Evolutionary conservation across 139 green algal species (phyloP), one percentile per base, ranked within the genome.

Genomic region (Picochlorum sp.): DNA sequence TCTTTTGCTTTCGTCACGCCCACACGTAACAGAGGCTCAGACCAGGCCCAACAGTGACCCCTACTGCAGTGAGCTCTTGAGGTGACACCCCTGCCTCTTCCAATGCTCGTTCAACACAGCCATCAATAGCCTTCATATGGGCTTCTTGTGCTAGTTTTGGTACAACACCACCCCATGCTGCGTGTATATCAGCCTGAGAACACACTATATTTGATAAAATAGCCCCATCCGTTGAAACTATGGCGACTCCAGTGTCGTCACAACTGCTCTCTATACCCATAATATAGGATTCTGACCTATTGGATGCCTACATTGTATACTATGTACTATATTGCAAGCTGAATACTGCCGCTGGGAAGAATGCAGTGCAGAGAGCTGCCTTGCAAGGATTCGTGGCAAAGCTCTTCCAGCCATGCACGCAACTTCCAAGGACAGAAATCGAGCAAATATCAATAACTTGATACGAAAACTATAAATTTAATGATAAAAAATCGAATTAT

Each of bases 211-310:
- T 78, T 1, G 86, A 85, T 15, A 98, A 71, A 6, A 97, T 71
- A 5, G 44, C 30, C 0, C 92, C 92, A 20, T 80, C 66, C 9
- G 66, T 72, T 2, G 67, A 83, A 14, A 98, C 86, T 1, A 98
- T 78, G 20, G 91, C 92, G 10, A 86, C 88, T 5, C 77, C 92
- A 1, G 92, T 98, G 82, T 98, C 92, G 70, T 98, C 92, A 62
- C 92, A 98, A 79, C 79, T 91, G 71, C 77, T 91, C 69, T 98
- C 92, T 45, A 98, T 98, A 61, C 92, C 92, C 18, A 98, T 80
- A 4, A 98, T 66, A 3, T 95, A 63, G 45, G n/a, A 18, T 8
- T 50, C 56, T 54, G 38, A 20, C 20, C 21, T 21, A 21, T 24
- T 54, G 2, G 18, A 54, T 2, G n/a, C 24, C 18, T 26, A 21